Conservation (phyloP, 257 asterid species). For the Anisodus acutangulus region DNA sequence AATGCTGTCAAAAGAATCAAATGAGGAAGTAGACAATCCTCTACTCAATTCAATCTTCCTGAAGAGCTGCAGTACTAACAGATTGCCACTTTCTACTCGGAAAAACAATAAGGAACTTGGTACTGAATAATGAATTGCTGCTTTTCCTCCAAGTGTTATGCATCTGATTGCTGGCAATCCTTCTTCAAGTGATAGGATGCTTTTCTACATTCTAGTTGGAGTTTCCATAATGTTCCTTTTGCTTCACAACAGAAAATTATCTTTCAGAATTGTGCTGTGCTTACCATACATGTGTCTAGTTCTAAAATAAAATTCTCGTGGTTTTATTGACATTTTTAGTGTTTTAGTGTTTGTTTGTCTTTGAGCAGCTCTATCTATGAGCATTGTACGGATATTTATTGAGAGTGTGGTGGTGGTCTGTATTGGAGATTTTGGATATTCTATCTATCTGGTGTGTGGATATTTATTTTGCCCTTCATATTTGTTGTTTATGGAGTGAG, state of each 20-base stretch:
- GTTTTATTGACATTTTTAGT: not conserved
- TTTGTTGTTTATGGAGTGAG: not conserved
- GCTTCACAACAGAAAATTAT: not conserved
- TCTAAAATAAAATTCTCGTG: not conserved
- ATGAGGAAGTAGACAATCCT: not conserved
- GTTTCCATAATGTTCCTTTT: not conserved
- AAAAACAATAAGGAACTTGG: not conserved
- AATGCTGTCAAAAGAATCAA: not conserved
- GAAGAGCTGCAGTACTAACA: not conserved
- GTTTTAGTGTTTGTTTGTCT: not conserved
- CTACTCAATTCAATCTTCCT: not conserved
- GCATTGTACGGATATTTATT: conserved; percentile 2
- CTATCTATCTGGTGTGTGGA: not conserved
- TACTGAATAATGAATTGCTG: not conserved
- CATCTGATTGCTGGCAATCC: not conserved
- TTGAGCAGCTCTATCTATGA: not conserved
- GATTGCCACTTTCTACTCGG: not conserved
- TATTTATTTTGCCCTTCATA: not conserved
- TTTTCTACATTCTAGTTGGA: not conserved
- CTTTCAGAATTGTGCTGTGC: not conserved
- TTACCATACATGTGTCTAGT: not conserved
- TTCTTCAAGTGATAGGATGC: not conserved
- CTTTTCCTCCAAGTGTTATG: not conserved
- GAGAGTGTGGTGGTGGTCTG: not conserved
- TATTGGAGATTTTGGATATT: not conserved